A percentile compares a stretch with the other conserved stretches of the same genome.
Evolutionary conservation across 352 stramenopile species (phyloP).

Genomic region (Globisporangium uncinulatum): DNA sequence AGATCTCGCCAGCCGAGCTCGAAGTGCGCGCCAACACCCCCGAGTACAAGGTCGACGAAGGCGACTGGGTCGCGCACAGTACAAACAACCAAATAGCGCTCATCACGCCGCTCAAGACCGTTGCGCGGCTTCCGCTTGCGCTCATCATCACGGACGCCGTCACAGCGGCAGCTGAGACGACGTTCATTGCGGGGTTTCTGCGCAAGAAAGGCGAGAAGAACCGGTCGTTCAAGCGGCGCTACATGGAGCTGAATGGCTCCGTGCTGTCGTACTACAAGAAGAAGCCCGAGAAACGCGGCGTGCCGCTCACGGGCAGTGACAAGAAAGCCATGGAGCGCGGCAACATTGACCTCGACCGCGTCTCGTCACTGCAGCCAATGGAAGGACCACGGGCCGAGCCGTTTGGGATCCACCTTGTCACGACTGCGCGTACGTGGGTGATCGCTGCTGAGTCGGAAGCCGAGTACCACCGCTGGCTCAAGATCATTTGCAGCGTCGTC

Average conservation of each 20-base stretch:
- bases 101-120: conserved; percentile 79
- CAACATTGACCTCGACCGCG: conserved; percentile 71
- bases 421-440: conserved; percentile 67
- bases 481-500: conserved; percentile 69
- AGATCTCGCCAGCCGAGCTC: conserved; percentile 76
- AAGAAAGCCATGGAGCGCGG: conserved; percentile 71
- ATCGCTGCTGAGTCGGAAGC: conserved; percentile 66
- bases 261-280: conserved; percentile 84
- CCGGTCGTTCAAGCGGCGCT: conserved; percentile 74
- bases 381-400: conserved; percentile 43
- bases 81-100: conserved; percentile 77
- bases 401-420: conserved; percentile 79
- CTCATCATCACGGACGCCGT: conserved; percentile 58
- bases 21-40: conserved; percentile 87
- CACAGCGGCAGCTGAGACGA: conserved; percentile 5
- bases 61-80: conserved; percentile 84
- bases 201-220: conserved; percentile 84
- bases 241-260: conserved; percentile 78
- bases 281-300: conserved; percentile 75
- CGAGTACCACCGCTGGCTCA: conserved; percentile 79
- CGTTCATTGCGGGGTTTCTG: conserved; percentile 57
- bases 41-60: conserved; percentile 81
- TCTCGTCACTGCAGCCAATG: conserved; percentile 77
- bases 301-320: conserved; percentile 60
- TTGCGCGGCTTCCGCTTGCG: conserved; percentile 61